Conservation (phyloP, 2,329 filamentous ascomycete genomes). For the Colletotrichum truncatum region DNA sequence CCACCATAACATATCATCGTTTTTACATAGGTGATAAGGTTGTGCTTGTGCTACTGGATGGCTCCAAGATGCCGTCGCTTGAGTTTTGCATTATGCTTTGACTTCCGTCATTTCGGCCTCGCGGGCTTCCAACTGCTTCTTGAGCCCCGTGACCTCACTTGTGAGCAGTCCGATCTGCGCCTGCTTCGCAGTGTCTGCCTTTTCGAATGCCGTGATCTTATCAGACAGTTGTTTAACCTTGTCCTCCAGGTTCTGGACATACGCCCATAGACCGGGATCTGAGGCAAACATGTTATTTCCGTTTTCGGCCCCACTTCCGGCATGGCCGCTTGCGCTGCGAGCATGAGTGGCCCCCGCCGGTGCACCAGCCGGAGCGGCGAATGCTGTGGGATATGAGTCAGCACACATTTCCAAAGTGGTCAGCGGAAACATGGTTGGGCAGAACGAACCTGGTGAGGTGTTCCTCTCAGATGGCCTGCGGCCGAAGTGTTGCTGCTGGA, state of each 20-base stretch:
- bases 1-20: constrained; percentile 27
- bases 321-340: constrained; percentile 59
- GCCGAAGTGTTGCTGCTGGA: constrained; percentile 70
- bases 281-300: constrained; percentile 74
- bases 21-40: constrained; percentile 29
- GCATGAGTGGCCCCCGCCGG: constrained; percentile 34
- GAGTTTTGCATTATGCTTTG: constrained; percentile 19
- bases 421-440: not conserved
- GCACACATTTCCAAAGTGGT: not conserved
- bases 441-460: constrained; percentile 50
- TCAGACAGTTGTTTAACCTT: constrained; percentile 58
- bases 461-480: constrained; percentile 65
- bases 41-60: constrained; percentile 20
- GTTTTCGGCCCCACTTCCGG: constrained; percentile 65
- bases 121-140: constrained; percentile 40
- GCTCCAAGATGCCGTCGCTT: constrained; percentile 6
- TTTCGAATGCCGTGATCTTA: constrained; percentile 48
- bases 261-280: constrained; percentile 74
- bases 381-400: constrained; percentile 1
- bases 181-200: constrained; percentile 46
- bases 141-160: constrained; percentile 44
- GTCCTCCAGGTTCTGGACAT: constrained; percentile 76
- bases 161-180: constrained; percentile 46
- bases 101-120: constrained; percentile 19
- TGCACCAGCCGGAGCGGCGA: constrained; percentile 24